Evolutionary conservation across 148 eudicot species (phyloP).

Genomic region (Rhododendron simsii): DNA sequence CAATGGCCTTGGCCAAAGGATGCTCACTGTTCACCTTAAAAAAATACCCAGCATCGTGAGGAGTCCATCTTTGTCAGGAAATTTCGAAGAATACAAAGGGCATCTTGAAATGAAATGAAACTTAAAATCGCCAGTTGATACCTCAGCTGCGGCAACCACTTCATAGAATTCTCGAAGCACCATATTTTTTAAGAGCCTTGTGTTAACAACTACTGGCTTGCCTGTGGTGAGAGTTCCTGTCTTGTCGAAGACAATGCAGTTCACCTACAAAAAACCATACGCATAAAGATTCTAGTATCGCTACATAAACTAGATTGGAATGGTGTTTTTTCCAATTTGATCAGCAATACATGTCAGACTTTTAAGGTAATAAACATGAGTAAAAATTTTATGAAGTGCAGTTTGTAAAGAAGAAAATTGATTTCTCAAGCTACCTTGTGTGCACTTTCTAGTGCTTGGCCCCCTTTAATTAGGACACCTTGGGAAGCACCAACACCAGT

Average conservation of each 20-base stretch:
- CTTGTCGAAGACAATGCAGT: slow-evolving; percentile 76
- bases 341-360: neutral
- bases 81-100: neutral
- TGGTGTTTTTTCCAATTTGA: neutral
- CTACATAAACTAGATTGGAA: neutral
- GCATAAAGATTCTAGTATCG: neutral
- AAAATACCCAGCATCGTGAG: neutral
- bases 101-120: neutral
- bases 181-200: slow-evolving; percentile 59
- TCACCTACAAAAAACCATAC: neutral
- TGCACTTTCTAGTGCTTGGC: slow-evolving; percentile 90
- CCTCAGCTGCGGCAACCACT: slow-evolving; percentile 88
- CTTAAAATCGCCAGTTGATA: slow-evolving; percentile 8
- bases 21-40: slow-evolving; percentile 1
- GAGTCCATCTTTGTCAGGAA: neutral
- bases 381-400: neutral
- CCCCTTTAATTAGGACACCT: slow-evolving; percentile 97
- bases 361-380: neutral
- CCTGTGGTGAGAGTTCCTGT: slow-evolving; percentile 90
- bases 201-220: slow-evolving; percentile 74
- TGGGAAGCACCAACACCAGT: slow-evolving; percentile 99
- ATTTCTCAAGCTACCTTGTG: slow-evolving; percentile 54
- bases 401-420: neutral
- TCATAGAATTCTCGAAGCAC: slow-evolving; percentile 66
- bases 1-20: slow-evolving; percentile 7